These are phyloP conservation scores for Xylaria digitata DNA, from an alignment of 2,329 filamentous ascomycete species.

Conservation along the genomic window DNA sequence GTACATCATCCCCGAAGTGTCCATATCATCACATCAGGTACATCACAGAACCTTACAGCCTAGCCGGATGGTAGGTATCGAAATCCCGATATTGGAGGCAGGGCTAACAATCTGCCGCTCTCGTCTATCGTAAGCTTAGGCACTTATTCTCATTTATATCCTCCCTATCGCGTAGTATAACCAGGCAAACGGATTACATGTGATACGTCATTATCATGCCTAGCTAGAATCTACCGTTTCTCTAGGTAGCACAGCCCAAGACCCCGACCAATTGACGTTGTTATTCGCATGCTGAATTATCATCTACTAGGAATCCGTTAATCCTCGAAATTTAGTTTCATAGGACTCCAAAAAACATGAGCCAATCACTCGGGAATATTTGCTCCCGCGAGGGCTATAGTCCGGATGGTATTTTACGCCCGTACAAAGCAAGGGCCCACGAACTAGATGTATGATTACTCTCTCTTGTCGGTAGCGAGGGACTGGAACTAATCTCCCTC, in stretches of 20 bases:
- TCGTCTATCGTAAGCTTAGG: not conserved
- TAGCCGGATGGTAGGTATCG: not conserved
- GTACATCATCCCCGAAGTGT: not conserved
- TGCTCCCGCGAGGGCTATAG: not conserved
- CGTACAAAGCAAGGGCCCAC: not conserved
- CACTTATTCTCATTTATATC: not conserved
- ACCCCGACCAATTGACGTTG: not conserved
- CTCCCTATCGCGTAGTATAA: not conserved
- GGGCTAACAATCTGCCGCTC: not conserved
- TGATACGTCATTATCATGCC: not conserved
- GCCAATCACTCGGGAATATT: not conserved
- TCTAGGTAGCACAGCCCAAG: not conserved
- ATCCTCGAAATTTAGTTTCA: too few relatives aligned
- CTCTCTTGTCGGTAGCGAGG: not conserved
- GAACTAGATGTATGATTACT: not conserved
- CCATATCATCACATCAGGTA: slow-evolving; percentile 1
- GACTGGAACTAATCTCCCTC: not conserved
- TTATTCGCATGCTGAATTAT: too few relatives aligned
- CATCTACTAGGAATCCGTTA: not conserved
- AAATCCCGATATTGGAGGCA: not conserved
- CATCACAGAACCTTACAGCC: slow-evolving; percentile 11
- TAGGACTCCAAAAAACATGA: too few relatives aligned
- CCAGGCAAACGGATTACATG: not conserved
- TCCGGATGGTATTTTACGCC: not conserved
- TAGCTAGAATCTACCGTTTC: not conserved